Evolutionary conservation across 495 filamentous ascomycete genomes (phyloP).

Genomic region (Penicillium argentinense): DNA sequence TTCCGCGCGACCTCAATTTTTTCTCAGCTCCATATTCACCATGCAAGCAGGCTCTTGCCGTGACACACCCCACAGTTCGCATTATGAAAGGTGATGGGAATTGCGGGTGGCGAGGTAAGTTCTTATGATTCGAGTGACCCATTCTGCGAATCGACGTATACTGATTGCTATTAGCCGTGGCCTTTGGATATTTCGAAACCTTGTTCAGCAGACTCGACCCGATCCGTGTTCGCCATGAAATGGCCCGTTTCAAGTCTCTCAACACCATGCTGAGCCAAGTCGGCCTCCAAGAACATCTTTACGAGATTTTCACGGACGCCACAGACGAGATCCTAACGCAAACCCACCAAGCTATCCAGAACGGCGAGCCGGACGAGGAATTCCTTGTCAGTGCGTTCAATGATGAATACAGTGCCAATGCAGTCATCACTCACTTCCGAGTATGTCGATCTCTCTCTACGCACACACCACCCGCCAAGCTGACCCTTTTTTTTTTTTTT

Average conservation of each 20-base stretch:
- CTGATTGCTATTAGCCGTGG: too few species aligned
- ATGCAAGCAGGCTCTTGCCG: conserved; percentile 64
- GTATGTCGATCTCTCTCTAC: conserved; percentile 33
- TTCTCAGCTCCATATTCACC: conserved; percentile 1
- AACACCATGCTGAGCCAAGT: conserved; percentile 69
- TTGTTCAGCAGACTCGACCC: conserved; percentile 66
- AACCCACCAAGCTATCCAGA: conserved; percentile 51
- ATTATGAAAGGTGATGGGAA: conserved; percentile 90
- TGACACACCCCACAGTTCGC: conserved; percentile 84
- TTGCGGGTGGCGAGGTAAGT: conserved; percentile 93
- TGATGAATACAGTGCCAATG: conserved; percentile 59
- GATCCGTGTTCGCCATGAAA: conserved; percentile 64
- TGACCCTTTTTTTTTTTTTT: not conserved
- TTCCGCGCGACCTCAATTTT: conserved; percentile 5
- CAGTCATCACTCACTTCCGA: conserved; percentile 72
- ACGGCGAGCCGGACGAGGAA: conserved; percentile 57
- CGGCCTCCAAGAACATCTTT: conserved; percentile 64
- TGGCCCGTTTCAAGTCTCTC: conserved; percentile 67
- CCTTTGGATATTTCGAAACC: conserved; percentile 88
- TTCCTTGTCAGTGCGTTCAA: conserved; percentile 77
- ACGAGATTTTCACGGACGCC: conserved; percentile 81
- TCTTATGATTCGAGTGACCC: too few species aligned
- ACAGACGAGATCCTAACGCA: conserved; percentile 64
- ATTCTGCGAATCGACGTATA: too few species aligned
- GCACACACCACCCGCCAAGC: too few species aligned